Evolutionary conservation across 1,284 basidiomycete genomes (phyloP).

Genomic region (Apiotrichum sp.): DNA sequence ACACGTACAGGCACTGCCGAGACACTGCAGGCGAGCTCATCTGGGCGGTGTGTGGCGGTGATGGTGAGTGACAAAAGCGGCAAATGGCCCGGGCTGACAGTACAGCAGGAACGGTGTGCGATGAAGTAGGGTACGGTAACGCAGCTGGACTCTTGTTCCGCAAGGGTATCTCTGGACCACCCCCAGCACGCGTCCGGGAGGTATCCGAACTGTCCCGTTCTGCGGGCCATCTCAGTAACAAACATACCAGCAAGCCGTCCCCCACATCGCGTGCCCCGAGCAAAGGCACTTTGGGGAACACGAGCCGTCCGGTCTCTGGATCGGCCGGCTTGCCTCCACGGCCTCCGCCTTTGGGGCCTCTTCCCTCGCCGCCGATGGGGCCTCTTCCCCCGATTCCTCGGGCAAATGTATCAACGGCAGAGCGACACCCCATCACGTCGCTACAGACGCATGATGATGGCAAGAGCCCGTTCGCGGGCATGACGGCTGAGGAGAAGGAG

Average conservation of each 20-base stretch:
- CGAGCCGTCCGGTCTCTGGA: background rate
- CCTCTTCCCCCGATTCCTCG: background rate
- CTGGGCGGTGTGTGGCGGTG: slow-evolving; percentile 68
- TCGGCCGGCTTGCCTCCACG: background rate
- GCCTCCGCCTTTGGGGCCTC: background rate
- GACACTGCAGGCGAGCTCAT: slow-evolving; percentile 77
- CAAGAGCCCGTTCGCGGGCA: slow-evolving; percentile 48
- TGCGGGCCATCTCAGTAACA: slow-evolving; percentile 8
- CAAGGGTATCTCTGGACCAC: slow-evolving; percentile 67
- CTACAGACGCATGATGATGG: slow-evolving; percentile 44
- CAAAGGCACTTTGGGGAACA: background rate
- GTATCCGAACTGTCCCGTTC: slow-evolving; percentile 35
- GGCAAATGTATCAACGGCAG: background rate
- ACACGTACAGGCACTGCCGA: slow-evolving; percentile 65
- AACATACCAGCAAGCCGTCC: background rate
- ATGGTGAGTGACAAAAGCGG: slow-evolving; percentile 54
- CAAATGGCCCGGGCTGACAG: background rate
- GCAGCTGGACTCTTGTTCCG: slow-evolving; percentile 86
- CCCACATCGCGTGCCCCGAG: background rate
- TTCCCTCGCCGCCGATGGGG: background rate
- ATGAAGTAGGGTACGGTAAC: slow-evolving; percentile 82
- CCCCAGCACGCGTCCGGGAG: slow-evolving; percentile 46
- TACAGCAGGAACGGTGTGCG: slow-evolving; percentile 60
- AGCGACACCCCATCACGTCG: slow-evolving; percentile 77
- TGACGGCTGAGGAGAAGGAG: slow-evolving; percentile 90